phyloP scores from a whole-genome alignment of 106 monocot genomes.

The Dioscorea dumetorum region DNA sequence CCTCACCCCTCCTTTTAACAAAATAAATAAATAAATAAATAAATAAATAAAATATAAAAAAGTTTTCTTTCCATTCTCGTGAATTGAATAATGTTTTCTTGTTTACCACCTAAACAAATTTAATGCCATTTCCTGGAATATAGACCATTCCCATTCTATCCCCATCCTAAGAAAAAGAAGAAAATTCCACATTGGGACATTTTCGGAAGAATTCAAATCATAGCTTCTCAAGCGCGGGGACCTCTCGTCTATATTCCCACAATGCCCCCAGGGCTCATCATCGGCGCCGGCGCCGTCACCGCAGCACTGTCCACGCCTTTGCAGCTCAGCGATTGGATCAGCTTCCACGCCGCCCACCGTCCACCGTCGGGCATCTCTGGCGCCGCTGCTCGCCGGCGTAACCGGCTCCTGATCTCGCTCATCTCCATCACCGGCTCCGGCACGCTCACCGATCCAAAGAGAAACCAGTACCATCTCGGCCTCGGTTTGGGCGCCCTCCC shows the following conservation, averaged over 20 bases:
- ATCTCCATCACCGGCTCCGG: slow-evolving; percentile 8
- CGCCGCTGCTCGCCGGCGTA: background rate
- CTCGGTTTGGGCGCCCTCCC: background rate
- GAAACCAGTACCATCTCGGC: slow-evolving; percentile 13
- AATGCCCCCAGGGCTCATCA: background rate
- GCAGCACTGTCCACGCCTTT: slow-evolving; percentile 1
- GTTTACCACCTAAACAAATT: no score
- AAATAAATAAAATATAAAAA: no score
- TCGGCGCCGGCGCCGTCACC: background rate
- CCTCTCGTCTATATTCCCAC: no score
- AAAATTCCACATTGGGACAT: background rate
- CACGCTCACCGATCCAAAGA: slow-evolving; percentile 3
- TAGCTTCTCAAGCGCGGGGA: background rate
- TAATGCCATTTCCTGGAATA: no score
- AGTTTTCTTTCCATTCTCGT: no score
- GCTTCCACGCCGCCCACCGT: slow-evolving; percentile 6
- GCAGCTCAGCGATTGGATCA: slow-evolving; percentile 11
- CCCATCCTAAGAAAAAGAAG: background rate
- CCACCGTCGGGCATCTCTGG: background rate
- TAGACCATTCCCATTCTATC: background rate
- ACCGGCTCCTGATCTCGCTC: slow-evolving; percentile 2
- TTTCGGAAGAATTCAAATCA: background rate
- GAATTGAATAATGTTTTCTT: no score
- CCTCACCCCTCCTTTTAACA: no score
- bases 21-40: no score